Conservation (phyloP, 2,329 filamentous ascomycete genomes). For the Verticillium nonalfalfae region DNA sequence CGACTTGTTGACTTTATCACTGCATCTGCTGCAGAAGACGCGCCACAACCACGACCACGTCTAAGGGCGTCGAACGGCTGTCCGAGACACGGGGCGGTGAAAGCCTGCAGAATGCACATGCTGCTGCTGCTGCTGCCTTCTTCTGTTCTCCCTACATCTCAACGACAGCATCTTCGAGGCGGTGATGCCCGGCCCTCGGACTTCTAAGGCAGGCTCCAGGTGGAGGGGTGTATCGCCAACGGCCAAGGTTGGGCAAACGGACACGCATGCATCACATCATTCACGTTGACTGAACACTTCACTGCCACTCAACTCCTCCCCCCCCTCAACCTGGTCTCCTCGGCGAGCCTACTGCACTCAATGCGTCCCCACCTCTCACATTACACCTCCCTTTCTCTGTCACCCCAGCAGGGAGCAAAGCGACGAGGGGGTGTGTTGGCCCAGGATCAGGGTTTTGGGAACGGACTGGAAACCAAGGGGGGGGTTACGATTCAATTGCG, state of each 20-base stretch:
- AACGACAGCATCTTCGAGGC: not conserved
- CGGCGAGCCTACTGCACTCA: not conserved
- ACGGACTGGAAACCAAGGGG: not conserved
- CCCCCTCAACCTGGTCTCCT: not conserved
- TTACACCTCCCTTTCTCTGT: not conserved
- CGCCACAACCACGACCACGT: not conserved
- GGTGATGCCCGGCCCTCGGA: not conserved
- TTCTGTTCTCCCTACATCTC: not conserved
- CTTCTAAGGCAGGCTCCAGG: not conserved
- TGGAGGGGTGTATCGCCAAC: no score
- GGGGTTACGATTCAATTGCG: slow-evolving; percentile 2
- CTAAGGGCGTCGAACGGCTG: not conserved
- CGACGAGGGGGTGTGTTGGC: not conserved
- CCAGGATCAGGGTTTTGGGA: no score
- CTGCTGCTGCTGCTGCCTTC: not conserved
- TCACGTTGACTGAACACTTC: not conserved
- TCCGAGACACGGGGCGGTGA: not conserved
- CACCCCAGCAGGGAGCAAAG: not conserved
- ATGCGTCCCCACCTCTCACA: not conserved
- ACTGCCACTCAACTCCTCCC: not conserved
- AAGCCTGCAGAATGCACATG: not conserved
- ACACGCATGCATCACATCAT: not conserved
- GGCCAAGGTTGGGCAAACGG: no score
- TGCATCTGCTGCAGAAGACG: not conserved
- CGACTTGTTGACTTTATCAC: not conserved